Percentiles rank a stretch among this genome's conserved stretches.
These are phyloP conservation scores for Suillus tomentosus DNA, from an alignment of 768 basidiomycete species.

Conservation along the genomic window DNA sequence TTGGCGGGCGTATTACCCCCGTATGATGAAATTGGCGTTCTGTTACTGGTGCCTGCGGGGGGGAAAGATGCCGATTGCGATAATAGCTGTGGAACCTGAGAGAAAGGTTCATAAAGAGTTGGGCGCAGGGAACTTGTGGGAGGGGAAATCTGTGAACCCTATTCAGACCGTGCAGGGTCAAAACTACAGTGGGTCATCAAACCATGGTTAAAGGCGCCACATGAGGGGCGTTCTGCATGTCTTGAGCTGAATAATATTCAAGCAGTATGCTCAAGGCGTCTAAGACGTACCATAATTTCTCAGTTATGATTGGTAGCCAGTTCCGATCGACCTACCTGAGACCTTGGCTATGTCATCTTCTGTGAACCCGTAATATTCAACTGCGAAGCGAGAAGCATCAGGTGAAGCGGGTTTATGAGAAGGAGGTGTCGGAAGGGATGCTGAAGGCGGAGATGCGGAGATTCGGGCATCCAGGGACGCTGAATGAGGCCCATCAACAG, in stretches of 20 bases:
- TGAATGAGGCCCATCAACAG: constrained; percentile 72
- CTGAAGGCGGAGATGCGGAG: constrained; percentile 67
- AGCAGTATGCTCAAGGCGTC: constrained; percentile 67
- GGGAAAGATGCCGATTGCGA: constrained; percentile 19
- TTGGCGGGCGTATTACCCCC: constrained; percentile 55
- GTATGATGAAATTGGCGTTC: constrained; percentile 63
- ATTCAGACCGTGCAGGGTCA: constrained; percentile 12
- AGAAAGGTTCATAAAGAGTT: constrained; percentile 42
- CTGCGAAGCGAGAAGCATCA: constrained; percentile 64
- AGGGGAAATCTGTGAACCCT: constrained; percentile 46
- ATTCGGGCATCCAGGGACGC: constrained; percentile 75
- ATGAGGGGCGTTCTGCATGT: constrained; percentile 50
- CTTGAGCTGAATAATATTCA: constrained; percentile 73
- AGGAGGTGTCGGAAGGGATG: constrained; percentile 80
- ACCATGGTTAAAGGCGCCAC: constrained; percentile 53
- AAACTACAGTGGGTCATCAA: constrained; percentile 27
- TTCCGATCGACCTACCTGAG: constrained; percentile 49
- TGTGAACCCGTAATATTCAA: constrained; percentile 67
- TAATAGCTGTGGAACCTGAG: constrained; percentile 30
- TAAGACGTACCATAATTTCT: constrained; percentile 30
- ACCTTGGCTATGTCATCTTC: constrained; percentile 59
- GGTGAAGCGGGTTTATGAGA: constrained; percentile 74
- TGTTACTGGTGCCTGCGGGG: constrained; percentile 35
- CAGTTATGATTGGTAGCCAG: constrained; percentile 1
- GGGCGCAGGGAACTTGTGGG: constrained; percentile 43